Conservation (phyloP, 2,329 filamentous ascomycete species). For the Beauveria pseudobassiana region DNA sequence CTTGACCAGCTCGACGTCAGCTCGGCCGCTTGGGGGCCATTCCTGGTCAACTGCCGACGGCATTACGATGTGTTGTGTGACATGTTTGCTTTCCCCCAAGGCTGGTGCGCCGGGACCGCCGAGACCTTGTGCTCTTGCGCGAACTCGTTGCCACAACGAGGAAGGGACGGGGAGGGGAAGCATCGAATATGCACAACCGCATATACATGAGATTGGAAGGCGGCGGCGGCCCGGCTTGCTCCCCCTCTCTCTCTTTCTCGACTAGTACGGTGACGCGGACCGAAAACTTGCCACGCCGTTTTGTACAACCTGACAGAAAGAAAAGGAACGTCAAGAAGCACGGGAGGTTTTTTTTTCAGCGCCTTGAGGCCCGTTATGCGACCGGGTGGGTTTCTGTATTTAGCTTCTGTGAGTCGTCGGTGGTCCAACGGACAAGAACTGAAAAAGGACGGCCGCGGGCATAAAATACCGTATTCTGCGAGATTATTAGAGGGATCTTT, state of each 20-base stretch:
- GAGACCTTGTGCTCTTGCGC: background rate
- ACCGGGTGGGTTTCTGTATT: background rate
- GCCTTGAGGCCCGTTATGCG: conserved; percentile 10
- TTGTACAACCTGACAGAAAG: too few relatives aligned
- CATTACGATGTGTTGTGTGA: background rate
- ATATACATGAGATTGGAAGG: too few relatives aligned
- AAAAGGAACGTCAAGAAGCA: too few relatives aligned
- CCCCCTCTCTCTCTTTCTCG: too few relatives aligned
- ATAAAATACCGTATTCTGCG: too few relatives aligned
- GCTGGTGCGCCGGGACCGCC: background rate
- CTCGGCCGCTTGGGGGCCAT: background rate
- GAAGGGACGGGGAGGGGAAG: background rate
- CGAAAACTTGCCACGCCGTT: too few relatives aligned
- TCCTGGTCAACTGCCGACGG: background rate
- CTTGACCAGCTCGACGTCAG: background rate
- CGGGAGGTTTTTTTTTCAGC: background rate
- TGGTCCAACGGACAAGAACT: too few relatives aligned
- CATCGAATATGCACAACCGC: background rate
- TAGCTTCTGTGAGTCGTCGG: too few relatives aligned
- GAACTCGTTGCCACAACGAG: background rate
- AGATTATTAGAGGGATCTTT: too few relatives aligned
- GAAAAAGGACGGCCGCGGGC: too few relatives aligned
- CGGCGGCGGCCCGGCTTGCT: too few relatives aligned
- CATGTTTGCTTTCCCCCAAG: background rate
- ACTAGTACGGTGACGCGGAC: too few relatives aligned